Evolutionary conservation across 2,329 filamentous ascomycete genomes (phyloP), one percentile per base, ranked within the genome.

Genomic region (Elsinoe fawcettii): DNA sequence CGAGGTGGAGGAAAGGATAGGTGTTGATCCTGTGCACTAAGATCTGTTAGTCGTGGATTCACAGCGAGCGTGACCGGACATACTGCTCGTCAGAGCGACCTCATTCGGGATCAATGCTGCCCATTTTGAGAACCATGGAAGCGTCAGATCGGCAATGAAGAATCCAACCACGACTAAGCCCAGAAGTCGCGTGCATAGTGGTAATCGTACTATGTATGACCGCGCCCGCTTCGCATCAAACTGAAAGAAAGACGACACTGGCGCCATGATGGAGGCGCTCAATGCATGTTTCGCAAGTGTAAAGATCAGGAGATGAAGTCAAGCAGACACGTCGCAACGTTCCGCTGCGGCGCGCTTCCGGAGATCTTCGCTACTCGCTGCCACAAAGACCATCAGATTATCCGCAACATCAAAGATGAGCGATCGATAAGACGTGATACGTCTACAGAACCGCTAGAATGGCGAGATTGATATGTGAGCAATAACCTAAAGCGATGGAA

Each of bases 21-120:
- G 92, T 95, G 69, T 96, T 96, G 34, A 95, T 80, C 60, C 93
- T 85, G 73, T 96, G 92, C 75, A 95, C 91, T 96, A 70, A 55
- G n/a, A 37, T 27, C 5, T 53, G 5, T 43, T 27, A 9, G 27
- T 51, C 5, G 23, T 2, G n/a, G 34, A 27, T 20, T 4, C 9
- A 25, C 22, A 32, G 55, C 36, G 44, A 32, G 41, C 9, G 27
- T 16, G 8, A 32, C 5, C 34, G 18, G 22, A 79, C 85, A 63
- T 77, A 93, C 90, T 84, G 54, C 83, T 83, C 37, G 77, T 74
- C 41, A 96, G 70, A 51, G 80, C 80, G 68, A 95, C 80, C 75
- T 91, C 81, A 64, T 85, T 79, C 51, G 92, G 92, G 64, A 87
- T 84, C 66, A 97, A 74, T 30, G 86, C 80, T 3, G 88, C 90